These are phyloP conservation scores for Leptodontidium sp. DNA, from an alignment of 2,329 filamentous ascomycete genomes.

Conservation along the genomic window DNA sequence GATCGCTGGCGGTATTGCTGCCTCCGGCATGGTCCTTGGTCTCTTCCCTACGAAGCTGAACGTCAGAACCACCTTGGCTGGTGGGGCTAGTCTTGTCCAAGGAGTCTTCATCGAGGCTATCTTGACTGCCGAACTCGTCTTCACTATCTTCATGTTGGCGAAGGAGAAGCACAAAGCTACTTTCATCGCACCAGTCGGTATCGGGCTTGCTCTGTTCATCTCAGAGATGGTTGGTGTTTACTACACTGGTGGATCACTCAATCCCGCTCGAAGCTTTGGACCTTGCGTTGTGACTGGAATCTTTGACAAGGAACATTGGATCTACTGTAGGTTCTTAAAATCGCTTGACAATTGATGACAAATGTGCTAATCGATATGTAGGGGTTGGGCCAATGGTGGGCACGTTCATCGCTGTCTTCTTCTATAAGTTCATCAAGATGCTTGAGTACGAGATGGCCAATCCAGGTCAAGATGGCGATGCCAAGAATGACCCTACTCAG, in stretches of 20 bases:
- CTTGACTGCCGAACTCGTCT: constrained; percentile 57
- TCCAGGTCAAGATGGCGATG: constrained; percentile 56
- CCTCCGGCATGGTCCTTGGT: constrained; percentile 52
- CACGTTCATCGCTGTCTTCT: constrained; percentile 55
- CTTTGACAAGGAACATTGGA: constrained; percentile 58
- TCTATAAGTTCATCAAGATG: constrained; percentile 59
- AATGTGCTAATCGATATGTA: constrained; percentile 35
- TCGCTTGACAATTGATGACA: neutral
- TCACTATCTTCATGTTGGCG: constrained; percentile 57
- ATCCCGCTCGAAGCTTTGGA: constrained; percentile 55
- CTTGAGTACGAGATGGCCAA: constrained; percentile 62
- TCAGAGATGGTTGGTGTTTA: constrained; percentile 52
- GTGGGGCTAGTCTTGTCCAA: constrained; percentile 52
- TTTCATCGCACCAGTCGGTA: constrained; percentile 57
- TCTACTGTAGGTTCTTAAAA: constrained; percentile 49
- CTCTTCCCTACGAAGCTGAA: constrained; percentile 45
- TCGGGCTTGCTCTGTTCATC: constrained; percentile 57
- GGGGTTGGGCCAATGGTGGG: constrained; percentile 60
- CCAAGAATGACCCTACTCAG: constrained; percentile 53
- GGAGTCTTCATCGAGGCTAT: constrained; percentile 60
- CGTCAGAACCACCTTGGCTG: constrained; percentile 54
- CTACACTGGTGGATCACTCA: constrained; percentile 56
- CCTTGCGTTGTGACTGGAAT: constrained; percentile 54
- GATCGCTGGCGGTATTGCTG: constrained; percentile 48
- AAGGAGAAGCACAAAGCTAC: constrained; percentile 54